A percentile compares a stretch with the other conserved stretches of the same genome.
Evolutionary conservation across 805 yeast species (phyloP).

Genomic region (Torulaspora delbrueckii): DNA sequence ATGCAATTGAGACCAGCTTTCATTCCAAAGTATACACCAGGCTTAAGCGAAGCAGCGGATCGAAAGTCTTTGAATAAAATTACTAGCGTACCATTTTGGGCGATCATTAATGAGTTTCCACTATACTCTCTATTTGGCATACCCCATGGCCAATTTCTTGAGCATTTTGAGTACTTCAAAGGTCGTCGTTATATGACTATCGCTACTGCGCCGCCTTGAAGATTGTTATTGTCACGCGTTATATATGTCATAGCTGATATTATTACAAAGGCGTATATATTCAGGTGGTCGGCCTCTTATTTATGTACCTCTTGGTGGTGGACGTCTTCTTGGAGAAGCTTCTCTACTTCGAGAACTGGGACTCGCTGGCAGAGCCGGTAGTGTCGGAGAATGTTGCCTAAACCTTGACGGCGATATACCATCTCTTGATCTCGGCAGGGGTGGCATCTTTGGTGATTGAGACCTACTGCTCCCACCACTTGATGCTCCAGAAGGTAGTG

Average conservation of each 20-base stretch:
- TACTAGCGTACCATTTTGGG: constrained; percentile 11
- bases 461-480: background rate
- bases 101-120: constrained; percentile 3
- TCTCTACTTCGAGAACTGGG: constrained; percentile 10
- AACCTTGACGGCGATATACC: background rate
- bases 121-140: background rate
- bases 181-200: background rate
- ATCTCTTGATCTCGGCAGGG: constrained; percentile 10
- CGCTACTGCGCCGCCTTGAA: constrained; percentile 6
- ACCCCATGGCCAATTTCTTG: background rate
- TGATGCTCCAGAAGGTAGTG: constrained; percentile 17
- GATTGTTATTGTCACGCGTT: background rate
- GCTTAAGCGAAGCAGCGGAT: background rate
- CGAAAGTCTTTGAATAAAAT: constrained; percentile 6
- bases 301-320: constrained; percentile 8
- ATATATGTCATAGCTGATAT: background rate
- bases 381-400: constrained; percentile 6
- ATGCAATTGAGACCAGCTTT: constrained; percentile 12
- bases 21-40: constrained; percentile 12
- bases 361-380: constrained; percentile 15
- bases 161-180: background rate
- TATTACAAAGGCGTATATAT: constrained; percentile 1
- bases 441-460: constrained; percentile 13
- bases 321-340: constrained; percentile 16
- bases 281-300: background rate